phyloP scores from a whole-genome alignment of 1,284 basidiomycete genomes.

The Gymnopus androsaceus region DNA sequence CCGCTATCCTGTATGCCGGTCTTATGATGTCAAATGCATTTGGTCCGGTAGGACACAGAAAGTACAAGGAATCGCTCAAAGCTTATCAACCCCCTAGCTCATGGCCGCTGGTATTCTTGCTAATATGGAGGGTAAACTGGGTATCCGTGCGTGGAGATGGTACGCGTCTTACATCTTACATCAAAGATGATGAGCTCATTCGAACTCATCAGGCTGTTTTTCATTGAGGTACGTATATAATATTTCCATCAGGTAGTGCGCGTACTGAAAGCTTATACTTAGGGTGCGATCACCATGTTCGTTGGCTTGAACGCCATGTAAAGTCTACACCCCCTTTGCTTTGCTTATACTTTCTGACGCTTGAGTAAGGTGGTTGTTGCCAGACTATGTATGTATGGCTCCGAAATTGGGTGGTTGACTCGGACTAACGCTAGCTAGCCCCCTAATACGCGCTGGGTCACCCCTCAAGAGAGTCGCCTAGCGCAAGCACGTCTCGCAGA shows the following conservation, averaged over 20 bases:
- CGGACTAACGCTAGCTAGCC: too few species aligned
- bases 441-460: slow-evolving; percentile 68
- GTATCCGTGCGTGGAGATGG: slow-evolving; percentile 76
- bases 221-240: slow-evolving; percentile 50
- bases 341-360: neutral
- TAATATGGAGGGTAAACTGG: slow-evolving; percentile 66
- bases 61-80: too few species aligned
- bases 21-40: slow-evolving; percentile 76
- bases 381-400: slow-evolving; percentile 59
- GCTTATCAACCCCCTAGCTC: slow-evolving; percentile 37
- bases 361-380: slow-evolving; percentile 47
- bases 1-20: slow-evolving; percentile 70
- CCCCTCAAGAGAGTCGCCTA: slow-evolving; percentile 56
- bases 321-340: slow-evolving; percentile 19
- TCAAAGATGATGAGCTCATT: neutral
- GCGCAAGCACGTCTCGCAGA: slow-evolving; percentile 74
- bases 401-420: too few species aligned
- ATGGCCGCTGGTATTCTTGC: slow-evolving; percentile 72
- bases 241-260: neutral
- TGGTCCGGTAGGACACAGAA: slow-evolving; percentile 47
- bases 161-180: slow-evolving; percentile 25
- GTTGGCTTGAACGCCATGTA: slow-evolving; percentile 61
- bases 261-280: neutral
- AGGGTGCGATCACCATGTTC: slow-evolving; percentile 60
- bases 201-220: slow-evolving; percentile 50